Conservation (phyloP, 495 filamentous ascomycete genomes). For the Penicillium nucicola region DNA sequence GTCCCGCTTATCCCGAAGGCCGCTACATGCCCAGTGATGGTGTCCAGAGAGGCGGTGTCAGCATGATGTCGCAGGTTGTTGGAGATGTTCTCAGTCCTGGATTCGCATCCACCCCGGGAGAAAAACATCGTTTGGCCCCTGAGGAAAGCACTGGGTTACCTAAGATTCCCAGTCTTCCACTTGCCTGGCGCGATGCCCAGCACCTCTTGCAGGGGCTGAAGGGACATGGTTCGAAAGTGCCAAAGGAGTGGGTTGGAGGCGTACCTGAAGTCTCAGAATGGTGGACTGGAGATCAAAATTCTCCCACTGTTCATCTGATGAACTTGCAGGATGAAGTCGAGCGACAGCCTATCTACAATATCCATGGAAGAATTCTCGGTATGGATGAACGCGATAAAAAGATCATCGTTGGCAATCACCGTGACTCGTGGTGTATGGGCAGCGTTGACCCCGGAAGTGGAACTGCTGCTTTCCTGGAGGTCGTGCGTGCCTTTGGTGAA, state of each 20-base stretch:
- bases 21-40: conserved; percentile 74
- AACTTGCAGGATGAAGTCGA: conserved; percentile 85
- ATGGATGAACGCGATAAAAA: conserved; percentile 79
- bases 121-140: conserved; percentile 57
- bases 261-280: conserved; percentile 68
- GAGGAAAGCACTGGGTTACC: conserved; percentile 70
- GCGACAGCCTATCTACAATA: conserved; percentile 84
- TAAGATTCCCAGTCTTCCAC: conserved; percentile 82
- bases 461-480: conserved; percentile 86
- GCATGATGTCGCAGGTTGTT: conserved; percentile 75
- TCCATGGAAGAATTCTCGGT: conserved; percentile 78
- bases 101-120: conserved; percentile 69
- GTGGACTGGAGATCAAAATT: conserved; percentile 78
- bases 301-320: conserved; percentile 76
- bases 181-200: conserved; percentile 86
- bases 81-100: conserved; percentile 89
- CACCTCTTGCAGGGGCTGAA: conserved; percentile 72
- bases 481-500: conserved; percentile 78
- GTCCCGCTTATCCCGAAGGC: conserved; percentile 67
- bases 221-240: conserved; percentile 68
- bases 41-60: conserved; percentile 81
- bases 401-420: conserved; percentile 89
- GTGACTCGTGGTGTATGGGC: conserved; percentile 91
- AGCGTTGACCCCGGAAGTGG: conserved; percentile 83
- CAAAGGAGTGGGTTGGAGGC: conserved; percentile 72